These are phyloP conservation scores for Xylariaceae sp. DNA, from an alignment of 2,329 filamentous ascomycete genomes.

Conservation along the genomic window DNA sequence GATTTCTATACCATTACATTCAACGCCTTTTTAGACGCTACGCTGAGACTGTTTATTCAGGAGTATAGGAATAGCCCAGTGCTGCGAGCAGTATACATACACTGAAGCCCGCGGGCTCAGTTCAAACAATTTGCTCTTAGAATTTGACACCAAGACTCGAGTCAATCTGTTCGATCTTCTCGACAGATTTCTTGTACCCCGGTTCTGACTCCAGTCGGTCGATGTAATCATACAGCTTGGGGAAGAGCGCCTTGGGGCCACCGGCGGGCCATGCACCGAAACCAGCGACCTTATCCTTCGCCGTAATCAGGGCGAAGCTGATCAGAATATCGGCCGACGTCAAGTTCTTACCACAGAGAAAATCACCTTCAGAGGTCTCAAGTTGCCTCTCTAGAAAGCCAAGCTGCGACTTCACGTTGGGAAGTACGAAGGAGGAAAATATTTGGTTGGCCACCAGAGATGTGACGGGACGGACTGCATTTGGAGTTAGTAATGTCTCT, in stretches of 20 bases:
- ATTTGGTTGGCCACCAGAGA: conserved; percentile 51
- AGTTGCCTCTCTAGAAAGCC: conserved; percentile 58
- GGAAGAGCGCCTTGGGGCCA: conserved; percentile 48
- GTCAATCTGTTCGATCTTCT: conserved; percentile 58
- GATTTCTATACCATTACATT: no score
- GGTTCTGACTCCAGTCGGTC: conserved; percentile 51
- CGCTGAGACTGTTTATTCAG: no score
- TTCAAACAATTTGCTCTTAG: conserved; percentile 2
- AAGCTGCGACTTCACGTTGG: conserved; percentile 56
- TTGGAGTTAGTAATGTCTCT: no score
- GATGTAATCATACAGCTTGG: conserved; percentile 55
- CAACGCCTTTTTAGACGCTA: no score
- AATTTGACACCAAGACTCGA: conserved; percentile 45
- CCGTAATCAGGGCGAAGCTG: conserved; percentile 58
- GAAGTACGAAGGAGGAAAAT: conserved; percentile 50
- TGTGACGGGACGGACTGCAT: conserved; percentile 61
- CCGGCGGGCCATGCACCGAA: conserved; percentile 51
- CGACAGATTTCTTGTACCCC: conserved; percentile 55
- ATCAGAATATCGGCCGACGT: conserved; percentile 61
- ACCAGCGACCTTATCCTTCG: conserved; percentile 46
- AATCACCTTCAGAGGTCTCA: conserved; percentile 50
- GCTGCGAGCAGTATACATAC: no score
- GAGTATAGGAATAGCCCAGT: no score
- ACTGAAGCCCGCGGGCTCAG: no score
- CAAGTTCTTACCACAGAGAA: conserved; percentile 56